Evolutionary conservation across 306 rosid species (phyloP).

Genomic region (Cicer yamashitae): DNA sequence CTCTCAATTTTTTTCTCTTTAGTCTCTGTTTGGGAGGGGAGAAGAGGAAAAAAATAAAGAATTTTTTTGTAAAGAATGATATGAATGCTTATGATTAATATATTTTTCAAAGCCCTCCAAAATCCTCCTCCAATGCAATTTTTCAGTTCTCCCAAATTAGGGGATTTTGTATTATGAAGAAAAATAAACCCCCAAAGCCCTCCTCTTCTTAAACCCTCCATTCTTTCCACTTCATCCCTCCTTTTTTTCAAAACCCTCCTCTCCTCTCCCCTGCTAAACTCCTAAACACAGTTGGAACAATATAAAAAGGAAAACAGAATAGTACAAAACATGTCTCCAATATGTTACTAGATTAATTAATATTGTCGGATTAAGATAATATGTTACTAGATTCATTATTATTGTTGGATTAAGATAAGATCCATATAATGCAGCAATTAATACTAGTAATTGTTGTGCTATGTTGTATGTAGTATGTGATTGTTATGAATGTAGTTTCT

Average conservation of each 20-base stretch:
- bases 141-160: too few species aligned
- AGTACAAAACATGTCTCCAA: neutral
- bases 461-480: conserved; percentile 2
- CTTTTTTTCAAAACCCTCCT: too few species aligned
- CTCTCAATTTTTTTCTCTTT: neutral
- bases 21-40: neutral
- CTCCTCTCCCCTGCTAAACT: too few species aligned
- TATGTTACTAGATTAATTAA: neutral
- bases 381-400: neutral
- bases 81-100: too few species aligned
- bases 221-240: too few species aligned
- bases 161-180: too few species aligned
- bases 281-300: neutral
- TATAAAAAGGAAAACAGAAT: neutral
- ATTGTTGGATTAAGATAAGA: conserved; percentile 4
- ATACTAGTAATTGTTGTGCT: neutral
- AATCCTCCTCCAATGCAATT: too few species aligned
- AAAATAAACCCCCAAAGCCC: too few species aligned
- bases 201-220: too few species aligned
- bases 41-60: too few species aligned
- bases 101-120: too few species aligned
- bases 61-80: too few species aligned
- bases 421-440: neutral
- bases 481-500: neutral
- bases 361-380: neutral